Base-by-base conservation (phyloP, 768 basidiomycete species). In the Dioszegia hungarica region DNA sequence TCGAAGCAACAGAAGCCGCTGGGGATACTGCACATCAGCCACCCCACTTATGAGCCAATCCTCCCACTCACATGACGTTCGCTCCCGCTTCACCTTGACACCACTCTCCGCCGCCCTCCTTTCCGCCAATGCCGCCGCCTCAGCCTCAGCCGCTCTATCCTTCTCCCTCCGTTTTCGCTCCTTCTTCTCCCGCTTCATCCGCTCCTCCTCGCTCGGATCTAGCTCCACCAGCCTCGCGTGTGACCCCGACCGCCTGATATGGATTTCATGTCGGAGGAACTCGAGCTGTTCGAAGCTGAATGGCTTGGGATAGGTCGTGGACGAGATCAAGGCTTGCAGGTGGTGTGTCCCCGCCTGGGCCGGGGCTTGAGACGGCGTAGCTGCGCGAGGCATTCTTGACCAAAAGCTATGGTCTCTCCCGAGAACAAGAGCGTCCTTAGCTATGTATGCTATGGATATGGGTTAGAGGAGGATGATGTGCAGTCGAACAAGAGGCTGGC, bases 31-130 rank as follows among this genome's bases (percentile, higher is more conserved):
- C 36, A 20, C 24, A 37, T 51, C 49, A 51, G 49, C 49, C 19
- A 3, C 22, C 17, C 10, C n/a, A 14, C 25, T 24, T 9, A 11
- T 15, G 1, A 19, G 5, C 12, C 36, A 38, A 8, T 36, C n/a
- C n/a, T n/a, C 9, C 12, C 20, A 62, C 68, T 65, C 54, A 71
- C 68, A 31, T 39, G 58, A 62, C n/a, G 57, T 58, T 38, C 68
- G 55, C 47, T 73, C 68, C 60, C 55, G 61, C 65, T 73, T 73
- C 9, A 72, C 66, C 45, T 52, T 64, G 24, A 68, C 56, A 29
- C 62, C 54, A 63, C 61, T 65, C 12, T 40, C 59, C 25, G 28
- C 37, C 17, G 44, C 20, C 61, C n/a, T 19, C 14, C 27, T 28
- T 24, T 37, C 3, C 17, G n/a, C 58, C 15, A 61, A 52, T 27